Evolutionary conservation across 345 rosid genomes (phyloP).

Genomic region (Triadica sebifera): DNA sequence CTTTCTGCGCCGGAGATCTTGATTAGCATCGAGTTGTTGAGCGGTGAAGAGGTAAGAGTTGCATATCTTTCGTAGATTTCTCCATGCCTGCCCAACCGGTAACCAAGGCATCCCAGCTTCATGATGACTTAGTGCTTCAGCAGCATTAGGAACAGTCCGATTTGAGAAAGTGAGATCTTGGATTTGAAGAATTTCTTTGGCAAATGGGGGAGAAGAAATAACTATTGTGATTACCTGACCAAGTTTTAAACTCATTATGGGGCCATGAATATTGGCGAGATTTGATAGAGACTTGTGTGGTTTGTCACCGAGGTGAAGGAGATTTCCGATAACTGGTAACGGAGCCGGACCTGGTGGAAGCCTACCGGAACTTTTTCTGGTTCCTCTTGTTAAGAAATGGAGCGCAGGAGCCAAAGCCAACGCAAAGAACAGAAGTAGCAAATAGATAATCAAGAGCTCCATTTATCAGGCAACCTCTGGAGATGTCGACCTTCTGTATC

Average conservation of each 20-base stretch:
- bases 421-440: no score
- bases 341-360: no score
- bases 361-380: slow-evolving; percentile 6
- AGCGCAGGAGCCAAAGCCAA: no score
- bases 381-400: no score
- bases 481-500: slow-evolving; percentile 21
- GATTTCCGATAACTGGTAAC: background rate
- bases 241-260: background rate
- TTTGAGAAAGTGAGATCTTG: background rate
- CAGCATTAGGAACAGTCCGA: background rate
- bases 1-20: background rate
- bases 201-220: background rate
- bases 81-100: background rate
- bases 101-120: no score
- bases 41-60: background rate
- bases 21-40: background rate
- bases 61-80: background rate
- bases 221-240: background rate
- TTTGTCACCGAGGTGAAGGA: background rate
- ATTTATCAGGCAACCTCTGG: no score
- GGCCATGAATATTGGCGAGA: background rate
- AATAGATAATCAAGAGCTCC: no score
- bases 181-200: background rate
- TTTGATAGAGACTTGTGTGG: background rate
- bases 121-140: background rate